Evolutionary conservation across 345 rosid genomes (phyloP), one percentile per base, ranked within the genome.

Genomic region (Eucalyptus brandiana): DNA sequence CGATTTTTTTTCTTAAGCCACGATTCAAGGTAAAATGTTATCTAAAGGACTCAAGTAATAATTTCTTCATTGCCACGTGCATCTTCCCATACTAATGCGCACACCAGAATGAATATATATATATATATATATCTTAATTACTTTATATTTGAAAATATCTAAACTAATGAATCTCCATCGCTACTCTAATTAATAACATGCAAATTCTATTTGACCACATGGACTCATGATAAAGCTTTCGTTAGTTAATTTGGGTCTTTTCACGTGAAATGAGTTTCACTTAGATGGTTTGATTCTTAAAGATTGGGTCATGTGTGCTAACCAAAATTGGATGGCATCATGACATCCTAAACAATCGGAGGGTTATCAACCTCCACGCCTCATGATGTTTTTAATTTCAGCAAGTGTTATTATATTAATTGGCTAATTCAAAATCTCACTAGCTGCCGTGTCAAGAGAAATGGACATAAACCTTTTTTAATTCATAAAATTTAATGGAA

Each of bases 401-500:
- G 19, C 21, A 9, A 17, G 34, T 5, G 23, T 3, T 8, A 17
- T 3, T 0, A 0, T 32, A 69, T 69, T 69, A 32, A 18, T 32
- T 9, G 4, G 2, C 42, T 32, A 32, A 69, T 32, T 32, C 40
- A 32, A 69, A 21, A 69, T 69, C 42, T 69, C 21, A 4, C 24
- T 32, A 18, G 3, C 4, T n/a, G 2, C 4, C 0, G 1, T 32
- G 42, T 69, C 1, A 69, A 18, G 23, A 17, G 2, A 69, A 34
- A 69, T 34, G 80, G 2, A 1, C 13, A 34, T 24, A 9, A 5
- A 24, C 62, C 3, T 19, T 56, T 56, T 56, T 51, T 50, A 51
- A 17, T 51, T 51, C 3, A 7, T n/a, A n/a, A n/a, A 15, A 30
- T 13, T 65, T 65, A 4, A 65, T 8, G 9, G 0, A n/a, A 65